Evolutionary conservation across 192 early-diverging fungal species (phyloP).

Genomic region (Mortierella antarctica): DNA sequence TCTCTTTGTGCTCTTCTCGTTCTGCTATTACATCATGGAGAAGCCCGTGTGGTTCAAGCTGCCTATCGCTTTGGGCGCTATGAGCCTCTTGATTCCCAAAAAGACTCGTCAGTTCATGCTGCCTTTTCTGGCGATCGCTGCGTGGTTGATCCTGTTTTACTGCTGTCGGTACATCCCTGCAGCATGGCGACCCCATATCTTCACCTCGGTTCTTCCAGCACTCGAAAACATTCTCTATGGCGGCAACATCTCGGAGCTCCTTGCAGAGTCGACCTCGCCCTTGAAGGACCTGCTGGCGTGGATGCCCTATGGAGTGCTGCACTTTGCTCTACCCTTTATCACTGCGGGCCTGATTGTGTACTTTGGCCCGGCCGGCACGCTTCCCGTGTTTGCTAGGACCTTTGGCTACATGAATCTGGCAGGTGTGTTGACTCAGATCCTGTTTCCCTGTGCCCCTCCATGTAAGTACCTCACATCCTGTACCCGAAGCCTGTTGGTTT

Average conservation of each 20-base stretch:
- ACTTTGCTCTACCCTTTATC: conserved; percentile 74
- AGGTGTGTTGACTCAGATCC: conserved; percentile 74
- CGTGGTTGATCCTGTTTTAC: conserved; percentile 68
- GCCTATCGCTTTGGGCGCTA: conserved; percentile 38
- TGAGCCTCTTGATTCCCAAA: conserved; percentile 50
- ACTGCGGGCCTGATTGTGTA: conserved; percentile 59
- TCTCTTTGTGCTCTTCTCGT: conserved; percentile 46
- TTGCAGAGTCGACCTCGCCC: conserved; percentile 61
- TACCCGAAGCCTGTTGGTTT: background rate
- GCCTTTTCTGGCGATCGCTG: conserved; percentile 64
- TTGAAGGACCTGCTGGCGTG: conserved; percentile 72
- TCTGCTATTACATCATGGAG: conserved; percentile 56
- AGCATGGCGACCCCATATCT: conserved; percentile 67
- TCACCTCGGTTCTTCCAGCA: conserved; percentile 71
- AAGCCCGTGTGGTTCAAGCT: conserved; percentile 51
- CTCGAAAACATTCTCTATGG: conserved; percentile 77
- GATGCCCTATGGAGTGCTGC: conserved; percentile 80
- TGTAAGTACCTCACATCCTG: conserved; percentile 54
- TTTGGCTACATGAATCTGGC: conserved; percentile 78
- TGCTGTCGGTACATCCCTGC: conserved; percentile 64
- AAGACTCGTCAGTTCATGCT: conserved; percentile 61
- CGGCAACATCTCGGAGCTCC: conserved; percentile 70
- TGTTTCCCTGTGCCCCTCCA: conserved; percentile 75
- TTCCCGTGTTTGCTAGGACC: conserved; percentile 64
- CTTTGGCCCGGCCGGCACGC: conserved; percentile 62